Conservation (phyloP, 345 rosid genomes). For the Populus nigra region DNA sequence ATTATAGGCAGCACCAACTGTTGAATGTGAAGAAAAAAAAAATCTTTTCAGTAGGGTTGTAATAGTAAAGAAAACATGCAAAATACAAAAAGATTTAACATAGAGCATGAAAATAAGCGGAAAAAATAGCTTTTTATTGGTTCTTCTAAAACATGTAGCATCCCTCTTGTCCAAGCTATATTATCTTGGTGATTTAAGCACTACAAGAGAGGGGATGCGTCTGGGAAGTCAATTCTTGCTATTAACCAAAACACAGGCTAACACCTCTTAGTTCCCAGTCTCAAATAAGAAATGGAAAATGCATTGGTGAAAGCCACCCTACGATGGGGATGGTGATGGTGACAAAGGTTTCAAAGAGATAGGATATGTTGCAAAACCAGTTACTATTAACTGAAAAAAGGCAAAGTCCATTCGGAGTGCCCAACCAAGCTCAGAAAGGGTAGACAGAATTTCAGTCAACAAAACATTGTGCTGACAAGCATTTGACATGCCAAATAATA, state of each 20-base stretch:
- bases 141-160: neutral
- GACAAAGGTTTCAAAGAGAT: neutral
- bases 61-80: neutral
- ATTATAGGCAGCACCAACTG: constrained; percentile 88
- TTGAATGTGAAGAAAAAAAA: constrained; percentile 17
- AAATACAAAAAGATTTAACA: neutral
- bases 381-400: neutral
- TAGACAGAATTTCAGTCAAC: neutral
- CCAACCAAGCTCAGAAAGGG: neutral
- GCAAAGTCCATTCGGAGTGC: neutral
- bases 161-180: neutral
- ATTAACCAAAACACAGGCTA: neutral
- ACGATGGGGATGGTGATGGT: neutral
- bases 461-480: neutral
- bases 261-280: neutral
- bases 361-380: neutral
- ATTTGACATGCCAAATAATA: neutral
- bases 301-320: neutral
- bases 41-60: neutral
- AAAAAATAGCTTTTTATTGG: too few relatives aligned
- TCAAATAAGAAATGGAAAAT: neutral
- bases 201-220: neutral
- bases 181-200: neutral
- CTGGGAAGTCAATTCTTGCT: neutral
- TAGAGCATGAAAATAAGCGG: neutral